phyloP scores from a whole-genome alignment of 2,329 filamentous ascomycete genomes.

The Diaporthe sp. region DNA sequence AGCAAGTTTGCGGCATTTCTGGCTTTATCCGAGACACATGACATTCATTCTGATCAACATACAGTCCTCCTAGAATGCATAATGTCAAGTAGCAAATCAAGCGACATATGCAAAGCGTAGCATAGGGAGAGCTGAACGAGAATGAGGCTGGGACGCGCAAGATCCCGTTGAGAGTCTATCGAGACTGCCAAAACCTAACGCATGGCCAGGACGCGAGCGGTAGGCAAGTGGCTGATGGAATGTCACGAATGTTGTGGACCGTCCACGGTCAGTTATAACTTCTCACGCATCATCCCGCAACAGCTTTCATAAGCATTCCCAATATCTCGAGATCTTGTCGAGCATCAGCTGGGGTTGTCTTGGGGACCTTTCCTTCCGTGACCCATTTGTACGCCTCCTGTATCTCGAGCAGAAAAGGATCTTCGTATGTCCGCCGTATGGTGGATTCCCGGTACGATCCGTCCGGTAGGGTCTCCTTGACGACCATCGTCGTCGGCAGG shows the following conservation, averaged over 20 bases:
- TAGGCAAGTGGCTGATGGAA: background rate
- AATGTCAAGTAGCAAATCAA: background rate
- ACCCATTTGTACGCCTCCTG: constrained; percentile 16
- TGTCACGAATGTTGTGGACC: background rate
- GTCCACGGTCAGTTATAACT: background rate
- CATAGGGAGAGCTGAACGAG: background rate
- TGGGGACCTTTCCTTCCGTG: constrained; percentile 5
- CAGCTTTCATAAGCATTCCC: constrained; percentile 23
- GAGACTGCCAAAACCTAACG: background rate
- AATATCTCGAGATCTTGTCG: constrained; percentile 7
- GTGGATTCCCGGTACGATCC: constrained; percentile 11
- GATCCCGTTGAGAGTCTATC: background rate
- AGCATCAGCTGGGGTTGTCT: constrained; percentile 19
- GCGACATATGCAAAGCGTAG: background rate
- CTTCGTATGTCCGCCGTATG: background rate
- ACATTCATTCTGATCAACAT: no score
- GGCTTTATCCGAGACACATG: no score
- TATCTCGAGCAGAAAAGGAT: constrained; percentile 12
- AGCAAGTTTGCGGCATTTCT: no score
- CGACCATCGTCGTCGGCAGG: constrained; percentile 22
- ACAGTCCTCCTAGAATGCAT: background rate
- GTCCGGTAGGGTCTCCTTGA: constrained; percentile 4
- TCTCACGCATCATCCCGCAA: background rate
- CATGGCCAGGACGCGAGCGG: background rate
- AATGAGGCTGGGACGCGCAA: background rate